Evolutionary conservation across 371 early-diverging fungal species (phyloP).

Genomic region (Apophysomyces variabilis): DNA sequence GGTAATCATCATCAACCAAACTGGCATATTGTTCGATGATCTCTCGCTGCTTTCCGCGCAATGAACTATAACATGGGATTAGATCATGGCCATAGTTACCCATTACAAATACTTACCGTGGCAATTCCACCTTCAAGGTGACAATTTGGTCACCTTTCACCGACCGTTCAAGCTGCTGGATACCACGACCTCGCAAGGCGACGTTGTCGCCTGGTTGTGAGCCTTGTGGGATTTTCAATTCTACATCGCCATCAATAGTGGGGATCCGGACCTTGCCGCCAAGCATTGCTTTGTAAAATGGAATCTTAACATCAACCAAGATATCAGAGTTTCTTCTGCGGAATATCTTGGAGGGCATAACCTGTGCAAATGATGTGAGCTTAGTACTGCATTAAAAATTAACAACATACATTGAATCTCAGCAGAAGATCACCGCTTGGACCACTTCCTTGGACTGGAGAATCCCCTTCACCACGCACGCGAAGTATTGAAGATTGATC

Average conservation of each 20-base stretch:
- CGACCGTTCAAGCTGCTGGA: constrained; percentile 56
- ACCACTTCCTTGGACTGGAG: constrained; percentile 75
- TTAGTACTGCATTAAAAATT: no score
- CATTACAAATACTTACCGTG: constrained; percentile 46
- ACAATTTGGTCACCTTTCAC: constrained; percentile 88
- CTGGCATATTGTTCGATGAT: constrained; percentile 42
- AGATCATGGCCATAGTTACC: background rate
- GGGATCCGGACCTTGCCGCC: constrained; percentile 89
- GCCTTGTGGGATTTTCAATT: constrained; percentile 82
- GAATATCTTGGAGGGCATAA: constrained; percentile 71
- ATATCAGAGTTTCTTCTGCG: constrained; percentile 81
- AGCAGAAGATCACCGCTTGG: constrained; percentile 85
- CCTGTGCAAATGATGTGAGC: constrained; percentile 20
- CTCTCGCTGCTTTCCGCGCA: constrained; percentile 43
- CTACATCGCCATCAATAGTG: constrained; percentile 93
- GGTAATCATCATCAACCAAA: constrained; percentile 41
- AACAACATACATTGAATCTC: constrained; percentile 60
- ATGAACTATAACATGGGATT: constrained; percentile 20
- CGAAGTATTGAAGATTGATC: constrained; percentile 62
- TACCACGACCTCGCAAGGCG: constrained; percentile 77
- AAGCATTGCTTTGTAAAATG: constrained; percentile 83
- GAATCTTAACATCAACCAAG: constrained; percentile 71
- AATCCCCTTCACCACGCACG: constrained; percentile 83
- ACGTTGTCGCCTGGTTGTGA: constrained; percentile 88
- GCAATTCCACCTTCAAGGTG: constrained; percentile 78